Evolutionary conservation across 768 basidiomycete genomes (phyloP), one percentile per base, ranked within the genome.

Genomic region (Lepiota venenata): DNA sequence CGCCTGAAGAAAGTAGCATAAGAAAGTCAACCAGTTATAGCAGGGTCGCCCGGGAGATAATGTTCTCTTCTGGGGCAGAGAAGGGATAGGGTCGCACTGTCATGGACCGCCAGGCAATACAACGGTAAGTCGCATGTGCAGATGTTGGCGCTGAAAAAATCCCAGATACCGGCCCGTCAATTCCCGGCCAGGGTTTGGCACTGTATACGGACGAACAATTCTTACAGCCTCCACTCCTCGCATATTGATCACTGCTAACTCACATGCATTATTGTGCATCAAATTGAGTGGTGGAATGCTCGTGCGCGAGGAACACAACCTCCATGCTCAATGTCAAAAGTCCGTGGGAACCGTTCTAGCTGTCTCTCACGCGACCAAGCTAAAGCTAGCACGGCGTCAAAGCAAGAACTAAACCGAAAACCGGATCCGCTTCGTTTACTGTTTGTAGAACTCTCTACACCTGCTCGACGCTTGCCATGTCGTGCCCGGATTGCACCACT

Each of bases 401-500:
- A 25, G 3, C 5, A 5, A 25, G 25, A 25, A 5, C 25, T 25
- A 18, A 48, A 38, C 35, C 36, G n/a, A 20, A 29, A 14, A 25
- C 22, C 25, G 49, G 49, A 35, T 16, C 45, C 16, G 15, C n/a
- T 10, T 14, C 46, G 46, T 42, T 18, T 27, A 12, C 29, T 29
- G 14, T 12, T n/a, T 45, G 21, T 18, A 11, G 14, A 22, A 45
- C 44, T 18, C 9, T 35, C 4, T 27, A 3, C 32, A 46, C 36
- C 48, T 50, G 6, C 37, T 22, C 22, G 21, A n/a, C 15, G 12
- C 41, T 42, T 42, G 46, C 43, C 18, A 73, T 71, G 69, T 66
- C 66, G 54, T 75, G 75, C 38, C 71, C 71, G 20, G 66, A 79
- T 49, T 82, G 80, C 57, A 65, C 63, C 35, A 72, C 71, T 60